Evolutionary conservation across 164 flowering plant species (phyloP), one percentile per base, ranked within the genome.

Genomic region (Vitis labrusca): DNA sequence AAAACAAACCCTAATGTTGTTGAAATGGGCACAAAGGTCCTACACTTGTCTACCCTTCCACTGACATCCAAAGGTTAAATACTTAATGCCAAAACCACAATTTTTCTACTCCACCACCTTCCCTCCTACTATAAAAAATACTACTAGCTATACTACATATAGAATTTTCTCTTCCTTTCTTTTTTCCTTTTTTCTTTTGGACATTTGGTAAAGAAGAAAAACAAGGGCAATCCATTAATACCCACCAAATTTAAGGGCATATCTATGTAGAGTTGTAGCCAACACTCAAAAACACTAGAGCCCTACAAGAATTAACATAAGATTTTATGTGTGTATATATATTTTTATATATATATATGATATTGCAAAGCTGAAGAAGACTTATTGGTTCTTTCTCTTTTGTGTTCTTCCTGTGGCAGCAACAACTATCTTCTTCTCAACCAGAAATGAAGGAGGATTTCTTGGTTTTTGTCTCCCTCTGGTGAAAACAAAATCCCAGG

Each of bases 401-500:
- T 64, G 49, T 70, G 55, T 70, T 74, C 69, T 72, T 65, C 66
- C 65, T 49, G 48, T 51, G 61, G 65, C 67, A 17, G 50, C 57
- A 64, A 54, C 44, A 60, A 56, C 64, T 76, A 37, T 37, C 44
- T 55, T 68, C 66, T 27, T 66, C 71, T 57, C 30, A 65, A 67
- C 77, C 79, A 64, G 51, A 78, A 71, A 73, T 60, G 77, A 71
- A 67, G 81, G 76, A 78, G 81, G 73, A 61, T 62, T 81, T 73
- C 65, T 74, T 76, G 78, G 76, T 57, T 76, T 76, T 76, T 81
- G 82, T 78, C 82, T 70, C 73, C 73, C 74, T 76, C 76, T 69
- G 65, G 54, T 57, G 13, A 62, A 66, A 74, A 59, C 75, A 67
- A 76, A 68, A 66, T 50, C 80, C 76, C 74, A 49, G 64, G 50